Evolutionary conservation across 129 eudicot species (phyloP).

Genomic region (Helianthus tuberosus): DNA sequence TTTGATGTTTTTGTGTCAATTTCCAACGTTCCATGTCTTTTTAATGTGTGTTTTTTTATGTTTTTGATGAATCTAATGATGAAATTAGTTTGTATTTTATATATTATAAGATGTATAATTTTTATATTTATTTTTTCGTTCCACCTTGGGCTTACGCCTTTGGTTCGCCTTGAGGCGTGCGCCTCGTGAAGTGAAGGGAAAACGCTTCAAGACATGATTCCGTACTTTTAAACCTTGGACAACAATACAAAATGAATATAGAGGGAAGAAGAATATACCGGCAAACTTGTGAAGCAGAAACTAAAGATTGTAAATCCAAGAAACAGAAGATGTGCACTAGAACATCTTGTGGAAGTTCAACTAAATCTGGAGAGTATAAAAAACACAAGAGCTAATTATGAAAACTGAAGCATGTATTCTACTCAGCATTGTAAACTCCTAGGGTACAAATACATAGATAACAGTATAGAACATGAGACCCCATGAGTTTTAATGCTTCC

Average conservation of each 20-base stretch:
- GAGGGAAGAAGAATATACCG: constrained; percentile 44
- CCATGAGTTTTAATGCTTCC: neutral
- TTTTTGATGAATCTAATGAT: too few relatives aligned
- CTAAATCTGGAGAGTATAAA: constrained; percentile 35
- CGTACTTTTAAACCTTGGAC: neutral
- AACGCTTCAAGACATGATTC: too few relatives aligned
- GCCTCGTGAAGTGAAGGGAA: too few relatives aligned
- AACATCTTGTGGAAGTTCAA: constrained; percentile 70
- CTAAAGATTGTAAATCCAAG: constrained; percentile 71
- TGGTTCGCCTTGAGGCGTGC: too few relatives aligned
- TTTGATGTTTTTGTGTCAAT: too few relatives aligned
- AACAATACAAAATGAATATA: neutral
- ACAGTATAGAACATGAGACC: neutral
- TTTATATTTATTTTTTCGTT: too few relatives aligned
- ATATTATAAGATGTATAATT: too few relatives aligned
- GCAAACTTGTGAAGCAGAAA: constrained; percentile 75
- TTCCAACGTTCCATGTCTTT: too few relatives aligned
- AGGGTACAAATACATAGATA: neutral
- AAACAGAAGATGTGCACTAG: constrained; percentile 77
- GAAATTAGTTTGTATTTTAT: too few relatives aligned
- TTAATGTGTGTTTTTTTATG: too few relatives aligned
- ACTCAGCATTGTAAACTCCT: neutral
- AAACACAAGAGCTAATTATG: neutral
- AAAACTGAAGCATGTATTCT: constrained; percentile 1
- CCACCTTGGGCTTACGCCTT: too few relatives aligned